Conservation (phyloP, 179 eudicot species). For the Spergularia azorica region DNA sequence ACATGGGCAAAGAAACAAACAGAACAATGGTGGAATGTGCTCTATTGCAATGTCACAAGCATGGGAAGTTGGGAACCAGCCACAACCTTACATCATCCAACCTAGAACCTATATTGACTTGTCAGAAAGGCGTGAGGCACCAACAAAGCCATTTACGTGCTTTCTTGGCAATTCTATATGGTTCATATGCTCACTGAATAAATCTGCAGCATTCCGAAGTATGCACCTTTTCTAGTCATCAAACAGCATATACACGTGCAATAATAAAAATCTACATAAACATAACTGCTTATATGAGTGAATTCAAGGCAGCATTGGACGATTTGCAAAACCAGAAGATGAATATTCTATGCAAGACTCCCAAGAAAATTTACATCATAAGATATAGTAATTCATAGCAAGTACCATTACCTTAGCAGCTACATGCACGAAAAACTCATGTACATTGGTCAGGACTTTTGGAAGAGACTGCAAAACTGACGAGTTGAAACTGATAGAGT, state of each 20-base stretch:
- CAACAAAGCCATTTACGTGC: not conserved
- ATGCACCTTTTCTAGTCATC: not conserved
- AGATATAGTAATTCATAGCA: not conserved
- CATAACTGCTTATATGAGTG: not conserved
- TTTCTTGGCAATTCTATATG: not conserved
- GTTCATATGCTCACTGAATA: not conserved
- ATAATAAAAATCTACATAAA: not conserved
- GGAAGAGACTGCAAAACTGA: conserved; percentile 90
- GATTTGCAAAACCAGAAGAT: not conserved
- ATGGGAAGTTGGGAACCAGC: too few relatives aligned
- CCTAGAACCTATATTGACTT: not conserved
- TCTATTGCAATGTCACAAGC: too few relatives aligned
- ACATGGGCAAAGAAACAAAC: not conserved
- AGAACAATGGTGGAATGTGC: not conserved
- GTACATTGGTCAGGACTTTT: conserved; percentile 84
- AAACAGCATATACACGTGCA: not conserved
- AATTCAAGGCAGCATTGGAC: not conserved
- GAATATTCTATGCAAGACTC: not conserved
- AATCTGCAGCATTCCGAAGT: not conserved
- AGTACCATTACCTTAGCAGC: conserved; percentile 76
- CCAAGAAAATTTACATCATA: not conserved
- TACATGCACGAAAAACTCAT: conserved; percentile 93
- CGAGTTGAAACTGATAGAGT: conserved; percentile 46
- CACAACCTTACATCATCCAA: too few relatives aligned
- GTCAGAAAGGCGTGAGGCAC: not conserved